Evolutionary conservation across 352 stramenopile species (phyloP), one percentile per base, ranked within the genome.

Genomic region (Lagenidium sp.): DNA sequence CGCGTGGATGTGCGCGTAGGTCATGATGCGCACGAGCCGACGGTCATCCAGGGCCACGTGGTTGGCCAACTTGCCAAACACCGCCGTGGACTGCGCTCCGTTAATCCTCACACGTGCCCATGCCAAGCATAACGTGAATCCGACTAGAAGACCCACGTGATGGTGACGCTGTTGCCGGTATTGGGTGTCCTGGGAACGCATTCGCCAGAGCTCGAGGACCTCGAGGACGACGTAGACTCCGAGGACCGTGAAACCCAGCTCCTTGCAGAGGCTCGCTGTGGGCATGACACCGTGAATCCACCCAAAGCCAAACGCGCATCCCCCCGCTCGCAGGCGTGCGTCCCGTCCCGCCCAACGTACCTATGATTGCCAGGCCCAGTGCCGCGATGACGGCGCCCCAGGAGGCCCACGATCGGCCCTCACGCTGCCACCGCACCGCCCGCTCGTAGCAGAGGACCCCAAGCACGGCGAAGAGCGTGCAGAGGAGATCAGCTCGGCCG

Each of bases 41-140:
- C 44, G 50, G 0, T 58, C 36, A 7, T 87, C 53, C 7, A 88
- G 50, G 0, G 72, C 68, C 24, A 97, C 77, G 37, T 79, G 75
- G 46, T 97, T 97, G 20, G 95, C 85, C 26, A 96, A 57, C 20
- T 88, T 59, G 19, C 77, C 82, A 82, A 86, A 97, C 37, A 78
- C 35, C 40, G 82, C 78, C 30, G 94, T 68, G 0, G 44, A 53
- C 23, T 82, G 59, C 15, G 74, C 56, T 3, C 74, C 74, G 44
- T 96, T 94, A 31, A 93, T 56, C 36, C 43, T 63, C 4, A 96
- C 54, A 3, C 80, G 63, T 22, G 57, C 16, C 4, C 56, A 12
- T 15, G 61, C 25, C 24, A 6, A n/a, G 20, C 15, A 57, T 8
- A 53, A 32, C 22, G 55, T 12, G 7, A 67, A 7, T 3, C 50